Conservation (phyloP, 2,329 filamentous ascomycete genomes). For the Parasarocladium wereldwijsianum region DNA sequence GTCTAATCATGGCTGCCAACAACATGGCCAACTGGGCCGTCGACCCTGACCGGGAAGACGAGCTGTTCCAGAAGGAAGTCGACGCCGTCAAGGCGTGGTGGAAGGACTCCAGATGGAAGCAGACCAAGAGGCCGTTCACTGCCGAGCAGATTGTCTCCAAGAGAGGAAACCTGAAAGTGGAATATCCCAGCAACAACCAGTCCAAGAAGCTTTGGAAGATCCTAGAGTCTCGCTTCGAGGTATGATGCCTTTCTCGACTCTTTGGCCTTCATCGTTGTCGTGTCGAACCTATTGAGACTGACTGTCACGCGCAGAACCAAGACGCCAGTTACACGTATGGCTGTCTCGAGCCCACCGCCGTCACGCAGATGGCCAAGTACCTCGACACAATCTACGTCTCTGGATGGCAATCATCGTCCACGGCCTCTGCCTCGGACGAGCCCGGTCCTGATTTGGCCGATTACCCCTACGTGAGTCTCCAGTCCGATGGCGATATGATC, state of each 20-base stretch:
- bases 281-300: neutral
- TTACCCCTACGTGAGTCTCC: constrained; percentile 65
- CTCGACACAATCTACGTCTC: constrained; percentile 98
- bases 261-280: neutral
- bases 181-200: constrained; percentile 80
- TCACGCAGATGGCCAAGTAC: constrained; percentile 99
- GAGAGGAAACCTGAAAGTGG: constrained; percentile 76
- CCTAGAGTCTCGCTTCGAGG: constrained; percentile 74
- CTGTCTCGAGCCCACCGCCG: constrained; percentile 93
- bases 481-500: neutral
- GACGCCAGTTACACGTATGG: constrained; percentile 92
- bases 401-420: constrained; percentile 96
- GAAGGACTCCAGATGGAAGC: constrained; percentile 79
- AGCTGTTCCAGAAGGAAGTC: constrained; percentile 69
- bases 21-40: constrained; percentile 46
- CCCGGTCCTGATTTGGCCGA: constrained; percentile 95
- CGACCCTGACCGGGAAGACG: constrained; percentile 42
- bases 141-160: constrained; percentile 96
- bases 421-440: constrained; percentile 86
- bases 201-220: constrained; percentile 92
- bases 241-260: constrained; percentile 22
- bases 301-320: constrained; percentile 39
- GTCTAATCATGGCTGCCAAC: constrained; percentile 44
- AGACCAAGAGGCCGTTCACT: constrained; percentile 85
- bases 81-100: constrained; percentile 88